Base-by-base conservation (phyloP, 768 basidiomycete species). In the Naematelia encephala region DNA sequence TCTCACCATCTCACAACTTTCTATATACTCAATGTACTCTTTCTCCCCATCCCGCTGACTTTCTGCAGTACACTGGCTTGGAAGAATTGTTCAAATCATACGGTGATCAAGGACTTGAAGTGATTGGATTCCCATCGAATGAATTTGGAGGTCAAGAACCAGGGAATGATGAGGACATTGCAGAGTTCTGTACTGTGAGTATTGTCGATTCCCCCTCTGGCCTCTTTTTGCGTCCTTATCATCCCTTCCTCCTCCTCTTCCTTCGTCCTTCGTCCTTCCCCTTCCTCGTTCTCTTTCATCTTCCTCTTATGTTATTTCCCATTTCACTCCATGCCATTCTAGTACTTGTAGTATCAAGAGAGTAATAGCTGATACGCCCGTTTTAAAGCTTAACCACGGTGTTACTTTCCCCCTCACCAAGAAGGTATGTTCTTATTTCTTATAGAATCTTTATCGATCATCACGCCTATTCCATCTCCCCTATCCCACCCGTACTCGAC, bases 101-200 rank as follows among this genome's bases (percentile, higher is more conserved):
- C 80, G 86, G 87, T 72, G 86, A 86, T 52, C 79, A 82, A 56
- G 89, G 82, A 4, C 81, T 94, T 46, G 82, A 86, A 51, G 84
- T 96, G 56, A 82, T 96, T 52, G 91, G 91, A 2, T 94, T 94
- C 82, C 93, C 93, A 11, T 91, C 86, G 78, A 90, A 93, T 73
- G 91, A 93, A 86, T 93, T 94, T 68, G 88, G 85, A 55, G 82
- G 83, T 0, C 91, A 93, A 78, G 91, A 93, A 68, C 91, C 91
- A 0, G 86, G 83, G n/a, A 81, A 82, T 28, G 90, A 93, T 68
- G 82, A 81, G n/a, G 82, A 83, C 44, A 87, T 93, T 66, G 81
- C 80, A 10, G 54, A 52, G 13, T 71, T 74, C 64, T 74, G 72
- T 45, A 59, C 64, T 61, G 70, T 78, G 43, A 60, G 68, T 66